Percentiles rank a stretch among this genome's conserved stretches.
Evolutionary conservation across 108 stramenopile species (phyloP).

Genomic region (Cyclotella distinguenda): DNA sequence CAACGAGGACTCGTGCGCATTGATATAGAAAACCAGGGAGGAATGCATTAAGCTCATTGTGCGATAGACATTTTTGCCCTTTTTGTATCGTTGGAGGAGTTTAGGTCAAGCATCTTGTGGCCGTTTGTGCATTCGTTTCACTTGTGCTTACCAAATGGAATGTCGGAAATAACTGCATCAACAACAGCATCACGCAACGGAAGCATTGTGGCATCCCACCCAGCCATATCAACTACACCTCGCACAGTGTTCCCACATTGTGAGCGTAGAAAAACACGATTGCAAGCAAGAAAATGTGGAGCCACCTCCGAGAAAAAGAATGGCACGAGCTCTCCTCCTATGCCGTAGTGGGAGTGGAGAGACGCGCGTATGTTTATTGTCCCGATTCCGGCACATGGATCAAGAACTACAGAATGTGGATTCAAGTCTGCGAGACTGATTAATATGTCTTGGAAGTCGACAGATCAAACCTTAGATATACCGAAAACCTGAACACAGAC

Average conservation of each 20-base stretch:
- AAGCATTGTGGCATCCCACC: conserved; percentile 61
- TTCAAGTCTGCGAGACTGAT: conserved; percentile 43
- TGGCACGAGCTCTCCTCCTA: conserved; percentile 65
- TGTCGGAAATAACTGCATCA: conserved; percentile 61
- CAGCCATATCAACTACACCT: conserved; percentile 16
- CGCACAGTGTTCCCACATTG: background rate
- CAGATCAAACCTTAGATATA: background rate
- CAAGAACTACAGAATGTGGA: conserved; percentile 56
- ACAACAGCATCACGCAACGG: conserved; percentile 56
- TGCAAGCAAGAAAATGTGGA: conserved; percentile 20
- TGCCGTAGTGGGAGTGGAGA: conserved; percentile 3
- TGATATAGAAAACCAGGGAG: conserved; percentile 56
- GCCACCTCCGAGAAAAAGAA: conserved; percentile 4
- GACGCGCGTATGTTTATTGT: conserved; percentile 26
- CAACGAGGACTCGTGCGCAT: conserved; percentile 53
- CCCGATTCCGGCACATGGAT: conserved; percentile 73
- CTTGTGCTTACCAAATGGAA: conserved; percentile 46
- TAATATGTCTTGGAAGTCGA: conserved; percentile 25
- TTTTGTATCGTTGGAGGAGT: background rate
- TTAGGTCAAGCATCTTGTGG: no score
- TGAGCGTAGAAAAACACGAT: background rate
- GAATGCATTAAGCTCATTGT: conserved; percentile 42
- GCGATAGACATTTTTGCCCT: conserved; percentile 57
- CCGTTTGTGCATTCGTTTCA: background rate
- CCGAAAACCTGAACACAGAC: background rate